Conservation (phyloP, 805 yeast species). For the Cyberlindnera xylosilytica region DNA sequence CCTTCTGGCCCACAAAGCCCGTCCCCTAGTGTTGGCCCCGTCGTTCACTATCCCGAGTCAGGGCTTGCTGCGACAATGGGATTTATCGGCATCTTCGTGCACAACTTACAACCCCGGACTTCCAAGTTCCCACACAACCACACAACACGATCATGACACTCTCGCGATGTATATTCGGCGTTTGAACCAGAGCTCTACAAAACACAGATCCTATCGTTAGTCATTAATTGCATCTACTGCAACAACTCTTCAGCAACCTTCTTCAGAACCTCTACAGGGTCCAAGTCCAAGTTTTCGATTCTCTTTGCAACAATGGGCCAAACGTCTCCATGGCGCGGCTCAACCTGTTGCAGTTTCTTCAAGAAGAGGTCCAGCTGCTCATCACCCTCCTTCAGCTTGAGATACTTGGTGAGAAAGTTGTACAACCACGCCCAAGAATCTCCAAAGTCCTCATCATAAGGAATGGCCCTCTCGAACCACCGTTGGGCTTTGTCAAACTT, state of each 20-base stretch:
- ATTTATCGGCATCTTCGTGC: neutral
- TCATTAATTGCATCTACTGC: neutral
- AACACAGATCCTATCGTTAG: too few relatives aligned
- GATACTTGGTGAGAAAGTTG: slow-evolving; percentile 38
- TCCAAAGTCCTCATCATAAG: slow-evolving; percentile 57
- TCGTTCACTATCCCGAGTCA: too few relatives aligned
- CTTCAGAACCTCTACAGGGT: slow-evolving; percentile 39
- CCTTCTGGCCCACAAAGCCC: too few relatives aligned
- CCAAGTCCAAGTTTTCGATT: slow-evolving; percentile 42
- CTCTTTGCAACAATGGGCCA: slow-evolving; percentile 56
- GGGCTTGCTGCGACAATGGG: neutral
- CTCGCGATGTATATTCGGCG: too few relatives aligned
- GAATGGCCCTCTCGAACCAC: slow-evolving; percentile 72
- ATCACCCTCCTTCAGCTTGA: slow-evolving; percentile 19
- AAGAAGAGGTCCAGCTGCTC: slow-evolving; percentile 37
- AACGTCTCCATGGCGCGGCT: slow-evolving; percentile 57
- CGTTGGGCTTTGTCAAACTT: slow-evolving; percentile 59
- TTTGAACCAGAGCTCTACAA: too few relatives aligned
- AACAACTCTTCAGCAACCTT: slow-evolving; percentile 11
- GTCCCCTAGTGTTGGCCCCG: too few relatives aligned
- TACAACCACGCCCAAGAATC: slow-evolving; percentile 75
- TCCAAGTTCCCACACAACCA: too few relatives aligned
- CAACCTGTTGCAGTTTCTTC: slow-evolving; percentile 37
- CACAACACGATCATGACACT: too few relatives aligned
- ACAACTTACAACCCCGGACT: neutral